A percentile compares a stretch with the other conserved stretches of the same genome.
Conservation (phyloP, 345 rosid species). For the Eutrema heterophyllum region DNA sequence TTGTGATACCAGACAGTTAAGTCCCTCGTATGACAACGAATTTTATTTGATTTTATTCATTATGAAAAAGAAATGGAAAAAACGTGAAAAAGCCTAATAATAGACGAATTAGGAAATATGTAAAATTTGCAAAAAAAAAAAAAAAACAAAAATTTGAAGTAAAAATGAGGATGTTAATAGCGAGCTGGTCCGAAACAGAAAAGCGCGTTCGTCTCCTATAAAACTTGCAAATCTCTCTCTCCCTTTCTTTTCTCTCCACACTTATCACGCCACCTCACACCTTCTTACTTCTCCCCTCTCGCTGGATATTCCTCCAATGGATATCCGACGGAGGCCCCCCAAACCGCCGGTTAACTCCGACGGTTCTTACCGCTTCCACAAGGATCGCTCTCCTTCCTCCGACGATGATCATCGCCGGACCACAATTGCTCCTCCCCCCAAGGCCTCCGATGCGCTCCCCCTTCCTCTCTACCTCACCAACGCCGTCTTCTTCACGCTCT, state of each 20-base stretch:
- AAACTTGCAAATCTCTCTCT: neutral
- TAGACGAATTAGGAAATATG: neutral
- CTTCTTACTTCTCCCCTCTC: neutral
- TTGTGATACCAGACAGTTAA: no score
- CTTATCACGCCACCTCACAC: slow-evolving; percentile 26
- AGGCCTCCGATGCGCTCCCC: slow-evolving; percentile 83
- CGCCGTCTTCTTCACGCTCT: slow-evolving; percentile 79
- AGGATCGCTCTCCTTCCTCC: neutral
- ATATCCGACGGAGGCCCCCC: slow-evolving; percentile 44
- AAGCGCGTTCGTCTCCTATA: slow-evolving; percentile 27
- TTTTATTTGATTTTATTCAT: no score
- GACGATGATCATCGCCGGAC: neutral
- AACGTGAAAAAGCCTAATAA: slow-evolving; percentile 4
- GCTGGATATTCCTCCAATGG: slow-evolving; percentile 37
- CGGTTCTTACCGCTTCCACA: neutral
- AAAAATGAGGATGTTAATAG: no score
- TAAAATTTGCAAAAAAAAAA: no score
- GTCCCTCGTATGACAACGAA: no score
- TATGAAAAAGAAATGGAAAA: neutral
- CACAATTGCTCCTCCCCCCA: slow-evolving; percentile 14
- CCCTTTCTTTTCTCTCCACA: neutral
- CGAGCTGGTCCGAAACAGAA: slow-evolving; percentile 4
- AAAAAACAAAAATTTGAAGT: neutral
- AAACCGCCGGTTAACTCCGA: slow-evolving; percentile 18
- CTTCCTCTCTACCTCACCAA: slow-evolving; percentile 74